Conservation (phyloP, 805 yeast species). For the Saccharomycopsis fibuligera region DNA sequence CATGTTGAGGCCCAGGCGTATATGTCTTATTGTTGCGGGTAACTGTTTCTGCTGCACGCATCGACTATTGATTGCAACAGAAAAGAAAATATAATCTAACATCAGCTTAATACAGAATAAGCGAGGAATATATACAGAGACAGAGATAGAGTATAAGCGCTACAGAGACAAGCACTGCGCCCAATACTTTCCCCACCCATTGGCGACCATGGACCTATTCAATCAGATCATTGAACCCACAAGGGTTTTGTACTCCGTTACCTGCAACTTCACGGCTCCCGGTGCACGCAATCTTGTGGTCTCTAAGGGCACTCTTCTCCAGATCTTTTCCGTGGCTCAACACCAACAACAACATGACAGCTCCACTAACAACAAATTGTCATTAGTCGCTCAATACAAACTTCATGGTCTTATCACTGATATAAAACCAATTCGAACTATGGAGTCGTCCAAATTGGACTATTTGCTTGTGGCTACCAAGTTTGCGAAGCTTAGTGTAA, state of each 20-base stretch:
- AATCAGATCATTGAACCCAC: conserved; percentile 53
- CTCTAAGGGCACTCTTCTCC: conserved; percentile 46
- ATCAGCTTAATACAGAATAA: no score
- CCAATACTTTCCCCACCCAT: no score
- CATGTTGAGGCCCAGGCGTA: no score
- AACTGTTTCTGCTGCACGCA: no score
- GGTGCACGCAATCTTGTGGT: conserved; percentile 39
- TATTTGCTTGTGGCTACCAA: conserved; percentile 61
- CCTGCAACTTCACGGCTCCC: conserved; percentile 35
- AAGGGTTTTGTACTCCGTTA: conserved; percentile 38
- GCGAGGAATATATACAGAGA: no score
- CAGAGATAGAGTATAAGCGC: no score
- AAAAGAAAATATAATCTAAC: no score
- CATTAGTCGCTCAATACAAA: conserved; percentile 38
- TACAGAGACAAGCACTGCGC: no score
- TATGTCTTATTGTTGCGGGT: no score
- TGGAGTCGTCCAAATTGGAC: conserved; percentile 32
- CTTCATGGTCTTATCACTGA: conserved; percentile 44
- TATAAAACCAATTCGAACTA: conserved; percentile 11
- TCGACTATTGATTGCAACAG: no score
- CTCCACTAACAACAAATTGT: conserved; percentile 24
- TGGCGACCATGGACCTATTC: conserved; percentile 58
- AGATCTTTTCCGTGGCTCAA: conserved; percentile 43
- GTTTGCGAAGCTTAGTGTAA: conserved; percentile 68
- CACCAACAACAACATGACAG: conserved; percentile 20